Evolutionary conservation across 1,284 basidiomycete genomes (phyloP), one percentile per base, ranked within the genome.

Genomic region (Polyporus tsugae): DNA sequence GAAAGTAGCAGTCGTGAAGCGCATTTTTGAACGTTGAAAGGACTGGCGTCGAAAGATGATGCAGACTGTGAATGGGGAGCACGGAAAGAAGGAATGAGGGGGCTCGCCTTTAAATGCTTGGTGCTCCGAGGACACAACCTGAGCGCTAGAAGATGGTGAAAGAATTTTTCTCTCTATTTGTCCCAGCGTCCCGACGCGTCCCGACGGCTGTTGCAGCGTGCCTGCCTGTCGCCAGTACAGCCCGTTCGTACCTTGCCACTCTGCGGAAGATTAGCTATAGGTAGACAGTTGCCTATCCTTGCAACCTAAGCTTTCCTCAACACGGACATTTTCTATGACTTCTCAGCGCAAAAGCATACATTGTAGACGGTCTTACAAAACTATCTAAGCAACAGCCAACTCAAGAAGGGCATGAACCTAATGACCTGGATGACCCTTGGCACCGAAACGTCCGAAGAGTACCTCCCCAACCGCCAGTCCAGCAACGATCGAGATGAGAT

Each of bases 381-480:
- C 55, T 57, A 36, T 35, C 55, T 57, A 36, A 11, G 33, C 3
- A 2, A 52, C 17, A 36, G 39, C n/a, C 2, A 60, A 38, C 70
- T 10, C n/a, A 22, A 13, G 22, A 25, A 25, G 17, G 11, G 25
- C 4, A 25, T 22, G 0, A 49, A 25, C 10, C 22, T 60, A 75
- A 60, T 75, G 74, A 58, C 71, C 60, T 42, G 73, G 25, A 61
- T 79, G 76, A 66, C 72, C 70, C 60, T 73, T 74, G 22, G 68
- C 68, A 68, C 68, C 80, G 38, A 84, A 73, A 65, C 89, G 83
- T 10, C 91, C 91, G 75, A 92, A 92, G 49, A 90, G 63, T 17
- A 87, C 78, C 78, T 93, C 92, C 41, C 92, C 92, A 44, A 89
- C 75, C 19, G 86, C 89, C 42, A 91, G 77, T 9, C 91, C 91